Evolutionary conservation across 306 rosid species (phyloP), one percentile per base, ranked within the genome.

Genomic region (Cercis canadensis): DNA sequence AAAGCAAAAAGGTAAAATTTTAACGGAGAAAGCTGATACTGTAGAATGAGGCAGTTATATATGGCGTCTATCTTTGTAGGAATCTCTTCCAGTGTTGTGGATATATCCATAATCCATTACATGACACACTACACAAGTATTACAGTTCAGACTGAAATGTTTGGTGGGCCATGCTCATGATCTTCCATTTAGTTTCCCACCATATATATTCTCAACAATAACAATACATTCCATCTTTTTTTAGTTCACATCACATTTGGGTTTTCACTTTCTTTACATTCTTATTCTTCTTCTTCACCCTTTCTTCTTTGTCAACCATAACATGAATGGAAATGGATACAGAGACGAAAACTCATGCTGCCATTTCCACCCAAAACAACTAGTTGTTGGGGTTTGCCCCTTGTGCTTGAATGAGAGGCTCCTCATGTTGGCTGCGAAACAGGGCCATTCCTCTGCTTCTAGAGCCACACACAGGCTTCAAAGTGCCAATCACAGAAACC

Each of bases 391-490:
- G 16, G 92, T 95, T 5, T 95, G 99, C 40, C 76, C 99, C 58
- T 74, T 83, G 5, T 95, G 99, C 70, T 73, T 95, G 74, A 87
- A 88, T 4, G 96, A 95, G 83, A 87, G 89, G 65, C 97, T 95
- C 40, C 84, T 87, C 41, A 16, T 85, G 29, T 33, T 95, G 72
- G 96, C 96, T 7, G 77, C 96, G 40, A 95, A 60, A 71, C 90
- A 83, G 70, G 83, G 86, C 65, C 79, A 39, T 13, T 31, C 77
- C 52, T 66, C 87, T 41, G 36, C 87, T 11, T 57, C 74, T n/a
- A 77, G 79, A 65, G 34, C 65, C 16, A 40, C 78, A 24, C 69
- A 57, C 17, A 80, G 75, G 58, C 41, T 70, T 67, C 90, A 72
- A 8, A 74, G 12, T 61, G 65, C 68, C 54, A 10, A 9, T 9